These are phyloP conservation scores for Lasiosphaeriaceae sp. DNA, from an alignment of 495 filamentous ascomycete species.

Conservation along the genomic window DNA sequence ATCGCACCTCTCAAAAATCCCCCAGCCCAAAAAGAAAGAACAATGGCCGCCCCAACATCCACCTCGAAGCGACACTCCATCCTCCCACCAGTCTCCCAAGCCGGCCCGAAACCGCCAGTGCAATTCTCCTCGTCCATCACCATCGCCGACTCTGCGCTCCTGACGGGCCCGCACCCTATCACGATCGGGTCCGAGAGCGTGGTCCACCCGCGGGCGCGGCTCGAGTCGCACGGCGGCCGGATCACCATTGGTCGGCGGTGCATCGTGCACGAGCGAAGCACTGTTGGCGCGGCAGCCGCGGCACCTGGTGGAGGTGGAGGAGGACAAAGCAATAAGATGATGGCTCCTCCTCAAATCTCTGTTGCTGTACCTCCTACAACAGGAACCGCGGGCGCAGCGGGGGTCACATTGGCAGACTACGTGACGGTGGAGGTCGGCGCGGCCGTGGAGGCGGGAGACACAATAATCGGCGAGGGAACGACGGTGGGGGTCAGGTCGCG, in stretches of 20 bases:
- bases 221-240: conserved; percentile 65
- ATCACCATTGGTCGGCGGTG: conserved; percentile 69
- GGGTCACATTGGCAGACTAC: conserved; percentile 52
- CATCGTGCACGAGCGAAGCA: conserved; percentile 70
- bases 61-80: conserved; percentile 46
- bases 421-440: conserved; percentile 60
- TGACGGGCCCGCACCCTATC: conserved; percentile 70
- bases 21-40: background rate
- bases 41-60: conserved; percentile 30
- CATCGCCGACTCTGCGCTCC: conserved; percentile 69
- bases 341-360: too few species aligned
- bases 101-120: conserved; percentile 60
- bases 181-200: conserved; percentile 66
- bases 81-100: conserved; percentile 37
- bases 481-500: conserved; percentile 57
- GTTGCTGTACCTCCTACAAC: too few species aligned
- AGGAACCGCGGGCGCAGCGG: too few species aligned
- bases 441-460: conserved; percentile 56
- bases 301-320: too few species aligned
- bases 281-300: conserved; percentile 47
- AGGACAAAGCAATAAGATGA: too few species aligned
- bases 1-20: too few species aligned
- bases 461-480: conserved; percentile 57
- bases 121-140: conserved; percentile 65
- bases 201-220: conserved; percentile 73